Evolutionary conservation across 2,329 filamentous ascomycete species (phyloP).

Genomic region (Colletotrichum siamense): DNA sequence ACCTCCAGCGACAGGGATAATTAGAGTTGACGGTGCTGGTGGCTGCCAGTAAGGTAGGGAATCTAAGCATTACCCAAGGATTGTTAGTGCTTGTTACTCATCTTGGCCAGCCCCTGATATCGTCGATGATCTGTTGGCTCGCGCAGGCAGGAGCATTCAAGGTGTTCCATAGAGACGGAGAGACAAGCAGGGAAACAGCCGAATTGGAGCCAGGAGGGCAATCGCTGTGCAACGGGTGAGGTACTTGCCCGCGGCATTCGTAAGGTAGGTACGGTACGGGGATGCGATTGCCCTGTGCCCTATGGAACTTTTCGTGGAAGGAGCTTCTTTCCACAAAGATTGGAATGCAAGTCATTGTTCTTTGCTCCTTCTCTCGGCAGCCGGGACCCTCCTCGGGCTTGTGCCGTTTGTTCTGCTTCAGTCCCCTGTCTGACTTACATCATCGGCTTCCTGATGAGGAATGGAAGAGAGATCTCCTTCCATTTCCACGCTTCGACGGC

Average conservation of each 20-base stretch:
- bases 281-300: not conserved
- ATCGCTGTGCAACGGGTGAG: not conserved
- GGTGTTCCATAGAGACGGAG: not conserved
- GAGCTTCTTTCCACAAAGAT: not conserved
- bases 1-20: conserved; percentile 22
- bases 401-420: not conserved
- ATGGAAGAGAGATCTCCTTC: not conserved
- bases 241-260: not conserved
- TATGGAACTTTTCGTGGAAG: not conserved
- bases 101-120: not conserved
- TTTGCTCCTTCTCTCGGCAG: not conserved
- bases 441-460: not conserved
- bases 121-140: not conserved
- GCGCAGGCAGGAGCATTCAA: not conserved
- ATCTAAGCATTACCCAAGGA: not conserved
- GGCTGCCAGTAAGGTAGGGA: not conserved
- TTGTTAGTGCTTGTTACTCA: not conserved
- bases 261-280: not conserved
- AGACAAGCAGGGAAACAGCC: not conserved
- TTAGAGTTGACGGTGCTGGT: conserved; percentile 15
- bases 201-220: not conserved
- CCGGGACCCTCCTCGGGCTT: not conserved
- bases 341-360: not conserved
- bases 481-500: not conserved
- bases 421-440: not conserved